phyloP scores from a whole-genome alignment of 2,329 filamentous ascomycete genomes.

The Paecilomyces sp. region DNA sequence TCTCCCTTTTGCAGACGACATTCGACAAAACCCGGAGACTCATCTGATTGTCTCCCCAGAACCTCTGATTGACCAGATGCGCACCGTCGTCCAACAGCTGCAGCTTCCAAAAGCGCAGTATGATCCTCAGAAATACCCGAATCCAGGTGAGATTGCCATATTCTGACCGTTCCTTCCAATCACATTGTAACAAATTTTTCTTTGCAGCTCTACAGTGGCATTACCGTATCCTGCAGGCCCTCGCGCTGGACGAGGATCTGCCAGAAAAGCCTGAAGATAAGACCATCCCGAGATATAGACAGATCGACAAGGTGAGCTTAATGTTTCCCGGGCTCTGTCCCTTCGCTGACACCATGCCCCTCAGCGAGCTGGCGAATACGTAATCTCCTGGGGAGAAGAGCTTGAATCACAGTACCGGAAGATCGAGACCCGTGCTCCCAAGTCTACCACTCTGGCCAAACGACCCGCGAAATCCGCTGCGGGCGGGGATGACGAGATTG shows the following conservation, averaged over 20 bases:
- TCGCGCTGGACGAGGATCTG: conserved; percentile 86
- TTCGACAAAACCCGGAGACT: conserved; percentile 65
- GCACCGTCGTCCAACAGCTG: conserved; percentile 72
- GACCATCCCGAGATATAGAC: conserved; percentile 74
- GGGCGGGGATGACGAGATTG: conserved; percentile 17
- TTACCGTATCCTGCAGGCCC: conserved; percentile 84
- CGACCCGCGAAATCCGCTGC: conserved; percentile 23
- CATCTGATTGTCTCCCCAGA: conserved; percentile 56
- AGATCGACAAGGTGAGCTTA: conserved; percentile 65
- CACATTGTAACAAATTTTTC: conserved; percentile 1
- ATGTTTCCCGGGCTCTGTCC: neutral
- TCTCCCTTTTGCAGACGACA: conserved; percentile 82
- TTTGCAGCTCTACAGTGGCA: conserved; percentile 76
- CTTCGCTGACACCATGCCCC: neutral
- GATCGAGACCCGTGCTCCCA: conserved; percentile 34
- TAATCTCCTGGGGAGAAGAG: conserved; percentile 67
- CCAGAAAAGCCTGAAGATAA: conserved; percentile 68
- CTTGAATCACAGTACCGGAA: conserved; percentile 54
- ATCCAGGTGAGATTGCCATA: conserved; percentile 49
- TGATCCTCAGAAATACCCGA: conserved; percentile 81
- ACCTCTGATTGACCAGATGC: conserved; percentile 72
- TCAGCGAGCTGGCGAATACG: conserved; percentile 65
- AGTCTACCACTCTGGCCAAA: conserved; percentile 42
- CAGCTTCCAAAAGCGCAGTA: conserved; percentile 82
- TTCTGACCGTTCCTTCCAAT: conserved; percentile 1